Conservation (phyloP, 2,329 filamentous ascomycete species). For the Beauveria brongniartii region DNA sequence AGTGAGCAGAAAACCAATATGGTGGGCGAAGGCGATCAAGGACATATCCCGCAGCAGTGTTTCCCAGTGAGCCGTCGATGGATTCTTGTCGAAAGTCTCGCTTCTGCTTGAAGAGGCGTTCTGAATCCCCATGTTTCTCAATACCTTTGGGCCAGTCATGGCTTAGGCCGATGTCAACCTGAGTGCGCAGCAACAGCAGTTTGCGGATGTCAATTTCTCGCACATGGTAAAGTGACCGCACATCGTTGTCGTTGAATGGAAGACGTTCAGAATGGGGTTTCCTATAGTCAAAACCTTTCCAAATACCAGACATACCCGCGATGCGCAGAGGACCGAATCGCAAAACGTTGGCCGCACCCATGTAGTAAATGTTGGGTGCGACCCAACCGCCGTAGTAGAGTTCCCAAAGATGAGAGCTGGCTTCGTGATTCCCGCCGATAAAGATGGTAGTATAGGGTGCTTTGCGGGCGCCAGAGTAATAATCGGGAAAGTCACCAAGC, state of each 20-base stretch:
- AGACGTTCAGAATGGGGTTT: slow-evolving; percentile 78
- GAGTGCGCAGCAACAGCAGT: slow-evolving; percentile 72
- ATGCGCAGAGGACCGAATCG: slow-evolving; percentile 79
- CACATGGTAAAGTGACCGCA: slow-evolving; percentile 81
- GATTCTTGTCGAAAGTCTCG: slow-evolving; percentile 70
- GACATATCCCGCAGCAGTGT: slow-evolving; percentile 67
- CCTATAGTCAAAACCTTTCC: slow-evolving; percentile 83
- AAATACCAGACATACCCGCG: slow-evolving; percentile 86
- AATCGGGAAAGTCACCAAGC: slow-evolving; percentile 88
- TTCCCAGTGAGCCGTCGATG: slow-evolving; percentile 66
- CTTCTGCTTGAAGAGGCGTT: slow-evolving; percentile 64
- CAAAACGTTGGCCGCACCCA: slow-evolving; percentile 86
- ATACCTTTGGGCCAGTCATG: slow-evolving; percentile 91
- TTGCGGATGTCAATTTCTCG: slow-evolving; percentile 88
- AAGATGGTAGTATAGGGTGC: slow-evolving; percentile 91
- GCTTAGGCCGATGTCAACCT: slow-evolving; percentile 84
- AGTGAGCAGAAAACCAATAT: slow-evolving; percentile 89
- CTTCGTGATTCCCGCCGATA: slow-evolving; percentile 92
- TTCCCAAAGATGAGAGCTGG: slow-evolving; percentile 82
- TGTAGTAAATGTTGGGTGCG: slow-evolving; percentile 93
- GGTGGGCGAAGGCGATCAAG: slow-evolving; percentile 73
- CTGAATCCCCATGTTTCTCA: slow-evolving; percentile 67
- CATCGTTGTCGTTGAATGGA: slow-evolving; percentile 69
- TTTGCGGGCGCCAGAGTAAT: slow-evolving; percentile 70
- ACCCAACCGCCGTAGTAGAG: slow-evolving; percentile 97